Evolutionary conservation across 805 yeast species (phyloP).

Genomic region (Ogataea naganishii): DNA sequence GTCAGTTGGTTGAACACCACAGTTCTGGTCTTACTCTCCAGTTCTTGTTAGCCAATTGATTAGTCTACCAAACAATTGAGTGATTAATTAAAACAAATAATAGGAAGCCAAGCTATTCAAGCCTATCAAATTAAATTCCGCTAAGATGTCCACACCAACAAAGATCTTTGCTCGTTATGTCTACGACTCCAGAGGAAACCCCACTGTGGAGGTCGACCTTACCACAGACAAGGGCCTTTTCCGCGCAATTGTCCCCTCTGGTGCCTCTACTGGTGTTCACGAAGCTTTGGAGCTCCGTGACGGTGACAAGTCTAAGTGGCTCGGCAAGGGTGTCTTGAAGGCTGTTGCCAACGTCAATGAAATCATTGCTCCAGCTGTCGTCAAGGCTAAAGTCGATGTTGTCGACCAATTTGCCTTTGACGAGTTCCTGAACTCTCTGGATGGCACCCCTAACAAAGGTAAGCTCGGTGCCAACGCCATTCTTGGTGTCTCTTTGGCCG

Average conservation of each 20-base stretch:
- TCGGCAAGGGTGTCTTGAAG: constrained; percentile 96
- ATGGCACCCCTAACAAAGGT: constrained; percentile 96
- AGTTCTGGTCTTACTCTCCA: no score
- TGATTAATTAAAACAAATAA: no score
- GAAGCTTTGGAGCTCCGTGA: constrained; percentile 99
- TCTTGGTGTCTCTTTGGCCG: constrained; percentile 96
- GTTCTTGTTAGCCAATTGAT: no score
- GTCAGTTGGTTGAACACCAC: no score
- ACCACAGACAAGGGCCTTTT: constrained; percentile 87
- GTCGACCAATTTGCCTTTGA: constrained; percentile 82
- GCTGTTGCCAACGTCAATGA: constrained; percentile 96
- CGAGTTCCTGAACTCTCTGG: constrained; percentile 75
- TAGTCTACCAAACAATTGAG: no score
- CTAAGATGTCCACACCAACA: constrained; percentile 57
- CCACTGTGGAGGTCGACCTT: constrained; percentile 97
- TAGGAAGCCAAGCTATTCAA: no score
- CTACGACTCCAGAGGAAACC: constrained; percentile 99
- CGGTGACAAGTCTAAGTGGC: constrained; percentile 95
- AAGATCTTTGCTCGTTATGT: constrained; percentile 93
- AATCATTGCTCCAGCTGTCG: constrained; percentile 87
- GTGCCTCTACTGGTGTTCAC: constrained; percentile 98
- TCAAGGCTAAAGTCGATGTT: constrained; percentile 75
- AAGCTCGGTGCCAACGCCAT: constrained; percentile 98
- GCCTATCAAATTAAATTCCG: no score
- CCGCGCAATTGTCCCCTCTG: constrained; percentile 98